Evolutionary conservation across 306 rosid genomes (phyloP).

Genomic region (Vigna reflexopilosa): DNA sequence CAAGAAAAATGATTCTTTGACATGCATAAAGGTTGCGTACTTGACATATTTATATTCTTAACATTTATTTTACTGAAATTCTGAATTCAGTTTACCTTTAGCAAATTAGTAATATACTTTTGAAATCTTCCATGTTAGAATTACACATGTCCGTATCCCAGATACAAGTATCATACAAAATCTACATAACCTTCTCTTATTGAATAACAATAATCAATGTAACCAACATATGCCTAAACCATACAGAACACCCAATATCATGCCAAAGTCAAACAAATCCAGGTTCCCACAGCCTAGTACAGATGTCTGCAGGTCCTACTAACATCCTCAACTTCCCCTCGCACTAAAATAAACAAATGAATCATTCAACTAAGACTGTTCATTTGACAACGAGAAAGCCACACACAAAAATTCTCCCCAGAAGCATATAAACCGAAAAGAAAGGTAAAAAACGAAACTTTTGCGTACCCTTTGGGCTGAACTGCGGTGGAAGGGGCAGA

Average conservation of each 20-base stretch:
- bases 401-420: background rate
- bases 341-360: background rate
- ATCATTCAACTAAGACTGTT: background rate
- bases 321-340: background rate
- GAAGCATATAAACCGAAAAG: background rate
- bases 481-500: conserved; percentile 15
- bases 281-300: background rate
- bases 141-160: background rate
- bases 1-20: too few species aligned
- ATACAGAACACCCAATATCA: background rate
- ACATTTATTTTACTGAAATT: background rate
- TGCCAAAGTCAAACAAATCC: conserved; percentile 1
- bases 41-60: background rate
- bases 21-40: background rate
- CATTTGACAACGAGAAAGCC: background rate
- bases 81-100: background rate
- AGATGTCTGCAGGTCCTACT: background rate
- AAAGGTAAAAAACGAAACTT: conserved; percentile 1
- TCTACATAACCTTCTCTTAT: background rate
- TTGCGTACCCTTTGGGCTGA: conserved; percentile 49
- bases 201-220: background rate
- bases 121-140: background rate
- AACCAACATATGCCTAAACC: conserved; percentile 1
- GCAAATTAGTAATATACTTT: background rate
- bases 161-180: background rate